These are phyloP conservation scores for Pseudopyrenochaeta lycopersici DNA, from an alignment of 2,329 filamentous ascomycete genomes.

Conservation along the genomic window DNA sequence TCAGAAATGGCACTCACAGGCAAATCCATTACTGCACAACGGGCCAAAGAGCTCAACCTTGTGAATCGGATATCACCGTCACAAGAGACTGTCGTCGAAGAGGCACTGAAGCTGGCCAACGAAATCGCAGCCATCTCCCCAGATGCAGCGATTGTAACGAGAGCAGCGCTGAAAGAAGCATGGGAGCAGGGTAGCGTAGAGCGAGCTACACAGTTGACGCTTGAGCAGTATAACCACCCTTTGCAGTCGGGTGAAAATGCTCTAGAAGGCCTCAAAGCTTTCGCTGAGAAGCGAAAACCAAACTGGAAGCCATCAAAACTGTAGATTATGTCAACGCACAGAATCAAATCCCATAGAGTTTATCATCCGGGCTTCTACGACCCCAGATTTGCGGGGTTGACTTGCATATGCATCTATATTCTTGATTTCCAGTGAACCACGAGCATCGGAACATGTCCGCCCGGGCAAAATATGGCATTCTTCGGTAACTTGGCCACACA, in stretches of 20 bases:
- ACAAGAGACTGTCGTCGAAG: slow-evolving; percentile 44
- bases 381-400: not conserved
- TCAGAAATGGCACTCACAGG: slow-evolving; percentile 62
- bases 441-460: too few species aligned
- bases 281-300: slow-evolving; percentile 61
- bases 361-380: not conserved
- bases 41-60: slow-evolving; percentile 54
- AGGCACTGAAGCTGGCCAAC: slow-evolving; percentile 48
- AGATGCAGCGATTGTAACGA: slow-evolving; percentile 49
- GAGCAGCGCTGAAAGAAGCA: slow-evolving; percentile 44
- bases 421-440: too few species aligned
- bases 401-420: not conserved
- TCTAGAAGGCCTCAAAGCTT: slow-evolving; percentile 61
- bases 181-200: slow-evolving; percentile 49
- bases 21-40: slow-evolving; percentile 55
- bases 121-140: slow-evolving; percentile 48
- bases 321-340: slow-evolving; percentile 28
- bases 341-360: not conserved
- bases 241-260: slow-evolving; percentile 59
- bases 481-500: slow-evolving; percentile 16
- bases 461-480: slow-evolving; percentile 10
- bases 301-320: slow-evolving; percentile 61
- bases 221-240: slow-evolving; percentile 52
- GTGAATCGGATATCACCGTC: slow-evolving; percentile 52
- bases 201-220: slow-evolving; percentile 52